Base-by-base conservation (phyloP, 2,329 filamentous ascomycete genomes). In the Beauveria sp. region DNA sequence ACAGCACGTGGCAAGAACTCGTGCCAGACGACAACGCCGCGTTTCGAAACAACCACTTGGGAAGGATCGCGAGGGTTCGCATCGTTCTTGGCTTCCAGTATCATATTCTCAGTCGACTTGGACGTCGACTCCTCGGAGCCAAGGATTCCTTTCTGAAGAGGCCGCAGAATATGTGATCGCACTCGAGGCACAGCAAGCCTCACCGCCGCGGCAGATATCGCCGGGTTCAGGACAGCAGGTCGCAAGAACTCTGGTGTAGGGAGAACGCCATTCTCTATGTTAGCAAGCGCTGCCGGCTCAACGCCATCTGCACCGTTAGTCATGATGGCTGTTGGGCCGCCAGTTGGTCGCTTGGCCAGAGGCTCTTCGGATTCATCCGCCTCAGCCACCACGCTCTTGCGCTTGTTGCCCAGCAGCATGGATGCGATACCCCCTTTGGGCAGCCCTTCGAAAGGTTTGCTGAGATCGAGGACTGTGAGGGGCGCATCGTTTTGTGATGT, bases 371-470 rank as follows among this genome's bases (percentile, higher is more conserved):
- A 90, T 20, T 95, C 91, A 38, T 93, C 91, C 1, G 83, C 87
- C 62, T 96, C 90, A 5, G 89, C 75, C 6, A 84, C 82, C 18
- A 86, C 83, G 53, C 89, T 86, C 70, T 95, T 96, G 28, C 95
- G 84, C 76, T 98, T 99, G 72, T 96, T 99, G 0, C 95, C 95
- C 22, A 98, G 83, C 1, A 99, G 78, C 77, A 99, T 85, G 2
- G 91, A 83, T 1, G 90, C 86, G 20, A 99, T 82, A 3, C 95
- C 95, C 26, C 95, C 95, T 71, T 90, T 91, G 0, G 95, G 95
- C 48, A 98, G 80, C 1, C 93, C 93, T 67, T 99, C 93, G 65
- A 93, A 96, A 1, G 95, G 95, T 69, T 95, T 96, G 18, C 91
- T 95, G 2, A 99, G 81, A 73, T 99, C 95, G 9, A 99, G 77